Evolutionary conservation across 2,329 filamentous ascomycete genomes (phyloP), one percentile per base, ranked within the genome.

Genomic region (Aspergillus sp.): DNA sequence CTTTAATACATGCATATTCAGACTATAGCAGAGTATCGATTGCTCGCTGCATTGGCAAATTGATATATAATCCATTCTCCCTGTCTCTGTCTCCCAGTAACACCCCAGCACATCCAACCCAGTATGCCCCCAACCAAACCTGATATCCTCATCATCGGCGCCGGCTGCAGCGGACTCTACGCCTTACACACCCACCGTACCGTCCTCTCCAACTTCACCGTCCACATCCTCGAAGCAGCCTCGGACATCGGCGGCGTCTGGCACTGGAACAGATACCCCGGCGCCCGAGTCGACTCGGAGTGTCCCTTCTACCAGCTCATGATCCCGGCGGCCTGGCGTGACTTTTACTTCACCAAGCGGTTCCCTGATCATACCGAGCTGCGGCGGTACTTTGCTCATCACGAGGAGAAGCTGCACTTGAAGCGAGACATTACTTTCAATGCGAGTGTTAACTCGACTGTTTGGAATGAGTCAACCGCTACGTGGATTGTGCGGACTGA

Each of bases 271-370:
- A 63, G 69, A 5, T 81, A 80, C 52, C 78, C 79, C 1, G 79
- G 78, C 0, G 77, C 77, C 2, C 73, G 77, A 1, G 77, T 81
- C n/a, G 79, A 81, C 61, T 67, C 66, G 2, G 79, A 83, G 53
- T 78, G 82, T 9, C 82, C 82, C 0, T 75, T 78, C 54, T 86
- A 86, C 59, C 78, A 86, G 60, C 81, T 83, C 60, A 82, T 78
- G 2, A 81, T 80, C 66, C 82, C 82, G 2, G 76, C 79, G 14
- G 72, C 81, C 1, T 81, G 74, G 66, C 73, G 77, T 29, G 73
- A 75, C 50, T 84, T 77, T 75, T 75, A 71, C 31, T 84, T 79
- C 74, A 71, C 69, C 1, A 63, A 68, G 45, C 68, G 69, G 18
- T 75, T 70, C 54, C 72, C 71, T 0, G 61, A 58, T 9, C 59